Percentiles rank a stretch among this genome's conserved stretches.
Evolutionary conservation across 352 stramenopile genomes (phyloP).

Genomic region (Phytophthora citrophthora): DNA sequence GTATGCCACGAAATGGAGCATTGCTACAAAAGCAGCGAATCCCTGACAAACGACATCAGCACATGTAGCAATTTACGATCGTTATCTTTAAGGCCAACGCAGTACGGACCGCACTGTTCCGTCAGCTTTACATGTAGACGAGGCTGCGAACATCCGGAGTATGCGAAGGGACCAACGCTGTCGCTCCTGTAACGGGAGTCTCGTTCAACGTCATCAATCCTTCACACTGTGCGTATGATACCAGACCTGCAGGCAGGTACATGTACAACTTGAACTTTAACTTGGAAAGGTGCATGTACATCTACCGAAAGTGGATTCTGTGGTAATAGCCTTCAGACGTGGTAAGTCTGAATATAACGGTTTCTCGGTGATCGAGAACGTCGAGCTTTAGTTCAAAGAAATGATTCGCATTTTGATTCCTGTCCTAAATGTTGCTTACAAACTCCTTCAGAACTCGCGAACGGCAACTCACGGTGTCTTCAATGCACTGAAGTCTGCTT

Average conservation of each 20-base stretch:
- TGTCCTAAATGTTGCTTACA: not conserved
- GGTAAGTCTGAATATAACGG: not conserved
- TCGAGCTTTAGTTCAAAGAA: slow-evolving; percentile 14
- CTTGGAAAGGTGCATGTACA: not conserved
- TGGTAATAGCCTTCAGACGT: too few relatives aligned
- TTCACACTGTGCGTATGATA: too few relatives aligned
- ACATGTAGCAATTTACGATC: too few relatives aligned
- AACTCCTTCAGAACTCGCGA: too few relatives aligned
- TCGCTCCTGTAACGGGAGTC: too few relatives aligned
- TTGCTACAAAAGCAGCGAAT: not conserved
- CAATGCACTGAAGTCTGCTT: too few relatives aligned
- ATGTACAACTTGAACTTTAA: too few relatives aligned
- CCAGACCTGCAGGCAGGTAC: too few relatives aligned
- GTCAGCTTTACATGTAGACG: not conserved
- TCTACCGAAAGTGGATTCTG: slow-evolving; percentile 5
- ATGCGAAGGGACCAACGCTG: not conserved
- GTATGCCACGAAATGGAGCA: not conserved
- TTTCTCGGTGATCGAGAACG: slow-evolving; percentile 18
- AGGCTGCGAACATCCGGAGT: slow-evolving; percentile 9
- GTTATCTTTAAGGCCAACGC: too few relatives aligned
- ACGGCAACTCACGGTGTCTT: too few relatives aligned
- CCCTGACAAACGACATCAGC: too few relatives aligned
- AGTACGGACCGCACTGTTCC: too few relatives aligned
- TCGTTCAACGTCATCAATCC: not conserved
- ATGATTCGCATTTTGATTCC: slow-evolving; percentile 9